Evolutionary conservation across 768 basidiomycete species (phyloP).

Genomic region (Leccinellum luteum): DNA sequence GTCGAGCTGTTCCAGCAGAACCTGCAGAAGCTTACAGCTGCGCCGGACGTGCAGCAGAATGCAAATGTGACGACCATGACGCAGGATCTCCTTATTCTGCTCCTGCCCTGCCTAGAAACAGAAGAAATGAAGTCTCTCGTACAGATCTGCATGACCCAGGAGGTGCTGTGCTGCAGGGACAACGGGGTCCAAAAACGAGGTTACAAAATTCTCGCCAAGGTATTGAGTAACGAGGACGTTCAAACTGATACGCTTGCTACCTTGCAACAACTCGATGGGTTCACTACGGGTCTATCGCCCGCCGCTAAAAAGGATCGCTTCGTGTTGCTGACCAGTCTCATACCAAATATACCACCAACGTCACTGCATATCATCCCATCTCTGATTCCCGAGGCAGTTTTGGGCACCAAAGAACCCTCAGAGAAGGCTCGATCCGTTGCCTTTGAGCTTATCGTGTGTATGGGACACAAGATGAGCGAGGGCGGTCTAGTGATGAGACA

Average conservation of each 20-base stretch:
- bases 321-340: constrained; percentile 64
- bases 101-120: constrained; percentile 70
- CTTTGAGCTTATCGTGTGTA: constrained; percentile 84
- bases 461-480: constrained; percentile 88
- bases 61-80: constrained; percentile 56
- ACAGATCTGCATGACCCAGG: constrained; percentile 60
- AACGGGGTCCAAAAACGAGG: constrained; percentile 94
- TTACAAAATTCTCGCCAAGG: constrained; percentile 80
- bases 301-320: constrained; percentile 96
- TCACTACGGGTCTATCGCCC: constrained; percentile 62
- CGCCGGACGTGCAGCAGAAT: constrained; percentile 32
- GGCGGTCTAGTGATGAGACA: constrained; percentile 81
- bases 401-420: constrained; percentile 96
- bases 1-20: constrained; percentile 67
- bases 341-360: constrained; percentile 64
- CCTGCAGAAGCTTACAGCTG: constrained; percentile 40
- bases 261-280: constrained; percentile 62
- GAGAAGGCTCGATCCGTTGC: constrained; percentile 87
- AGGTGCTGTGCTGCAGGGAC: constrained; percentile 73
- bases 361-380: constrained; percentile 83
- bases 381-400: constrained; percentile 88
- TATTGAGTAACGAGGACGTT: constrained; percentile 65
- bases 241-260: constrained; percentile 53
- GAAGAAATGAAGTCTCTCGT: constrained; percentile 64
- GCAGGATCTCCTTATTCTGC: constrained; percentile 81